Percentiles rank a stretch among this genome's conserved stretches.
Evolutionary conservation across 768 basidiomycete species (phyloP).

Genomic region (Auricularia sp.): DNA sequence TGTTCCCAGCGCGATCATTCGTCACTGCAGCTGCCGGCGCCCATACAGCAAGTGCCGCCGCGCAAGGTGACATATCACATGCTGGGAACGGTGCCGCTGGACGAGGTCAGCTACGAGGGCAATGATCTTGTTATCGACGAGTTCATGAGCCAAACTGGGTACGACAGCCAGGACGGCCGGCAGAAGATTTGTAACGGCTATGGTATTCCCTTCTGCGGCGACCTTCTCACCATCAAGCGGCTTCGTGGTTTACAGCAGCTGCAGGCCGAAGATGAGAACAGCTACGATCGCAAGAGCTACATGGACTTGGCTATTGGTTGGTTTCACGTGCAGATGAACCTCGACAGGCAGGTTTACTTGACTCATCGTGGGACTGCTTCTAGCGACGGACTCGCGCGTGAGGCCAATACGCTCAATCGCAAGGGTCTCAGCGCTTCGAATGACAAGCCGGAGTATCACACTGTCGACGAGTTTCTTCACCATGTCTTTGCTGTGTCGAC

Average conservation of each 20-base stretch:
- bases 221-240: background rate
- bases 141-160: background rate
- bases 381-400: background rate
- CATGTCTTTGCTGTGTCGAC: background rate
- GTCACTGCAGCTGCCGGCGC: background rate
- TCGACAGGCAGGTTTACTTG: background rate
- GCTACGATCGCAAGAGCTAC: background rate
- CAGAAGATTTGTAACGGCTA: background rate
- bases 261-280: background rate
- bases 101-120: background rate
- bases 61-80: background rate
- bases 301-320: background rate
- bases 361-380: background rate
- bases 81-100: background rate
- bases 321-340: background rate
- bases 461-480: background rate
- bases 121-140: background rate
- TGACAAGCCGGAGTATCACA: background rate
- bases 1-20: background rate
- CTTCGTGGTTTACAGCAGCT: background rate
- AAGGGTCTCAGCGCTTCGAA: background rate
- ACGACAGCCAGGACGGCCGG: background rate
- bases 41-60: background rate
- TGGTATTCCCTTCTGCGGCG: background rate
- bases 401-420: background rate